A percentile compares a stretch with the other conserved stretches of the same genome.
Evolutionary conservation across 1,284 basidiomycete genomes (phyloP).

Genomic region (Boletus albobrunnescens): DNA sequence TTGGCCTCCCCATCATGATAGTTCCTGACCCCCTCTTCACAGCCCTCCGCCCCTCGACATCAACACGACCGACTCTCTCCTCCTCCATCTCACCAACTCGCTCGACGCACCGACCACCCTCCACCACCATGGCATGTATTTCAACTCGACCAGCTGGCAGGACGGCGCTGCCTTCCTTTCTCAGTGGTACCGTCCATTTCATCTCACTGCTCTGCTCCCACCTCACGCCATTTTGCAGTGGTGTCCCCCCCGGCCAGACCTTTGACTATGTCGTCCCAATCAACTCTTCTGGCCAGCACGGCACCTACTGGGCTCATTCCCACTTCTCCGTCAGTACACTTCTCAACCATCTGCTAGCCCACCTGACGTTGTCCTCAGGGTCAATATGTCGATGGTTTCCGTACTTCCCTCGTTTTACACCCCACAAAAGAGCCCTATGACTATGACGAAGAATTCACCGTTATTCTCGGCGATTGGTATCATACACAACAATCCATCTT

Average conservation of each 20-base stretch:
- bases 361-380: constrained; percentile 41
- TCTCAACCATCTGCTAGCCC: too few relatives aligned
- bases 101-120: constrained; percentile 61
- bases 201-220: not conserved
- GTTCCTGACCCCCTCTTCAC: not conserved
- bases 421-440: constrained; percentile 54
- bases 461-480: constrained; percentile 85
- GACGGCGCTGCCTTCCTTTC: constrained; percentile 83
- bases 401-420: constrained; percentile 76
- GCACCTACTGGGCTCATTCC: constrained; percentile 88
- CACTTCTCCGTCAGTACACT: constrained; percentile 49
- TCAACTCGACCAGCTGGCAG: constrained; percentile 81
- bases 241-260: constrained; percentile 73
- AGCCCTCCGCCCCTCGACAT: constrained; percentile 80
- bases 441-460: constrained; percentile 91
- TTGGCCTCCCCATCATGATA: not conserved
- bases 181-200: constrained; percentile 62
- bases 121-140: constrained; percentile 92
- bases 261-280: constrained; percentile 84
- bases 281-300: constrained; percentile 66
- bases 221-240: constrained; percentile 42
- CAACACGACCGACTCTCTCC: constrained; percentile 65
- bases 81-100: constrained; percentile 74
- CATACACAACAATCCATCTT: constrained; percentile 70
- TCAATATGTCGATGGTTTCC: constrained; percentile 86